Base-by-base conservation (phyloP, 139 green algal genomes). In the Auxenochlorella pyrenoidosa region DNA sequence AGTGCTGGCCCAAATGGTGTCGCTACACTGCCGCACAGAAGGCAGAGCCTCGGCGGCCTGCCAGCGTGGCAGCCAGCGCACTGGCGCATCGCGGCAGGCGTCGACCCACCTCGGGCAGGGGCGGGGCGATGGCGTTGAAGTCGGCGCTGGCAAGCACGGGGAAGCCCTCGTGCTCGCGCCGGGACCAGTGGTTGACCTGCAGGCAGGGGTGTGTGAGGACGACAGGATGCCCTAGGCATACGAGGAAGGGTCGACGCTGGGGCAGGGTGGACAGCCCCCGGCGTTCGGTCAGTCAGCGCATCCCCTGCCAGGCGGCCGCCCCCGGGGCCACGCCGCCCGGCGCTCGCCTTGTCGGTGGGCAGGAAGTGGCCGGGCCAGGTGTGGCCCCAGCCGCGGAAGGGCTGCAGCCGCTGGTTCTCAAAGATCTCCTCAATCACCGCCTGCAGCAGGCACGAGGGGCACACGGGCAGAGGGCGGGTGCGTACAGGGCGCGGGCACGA, bases 291-390 rank as follows among this genome's bases (percentile, higher is more conserved):
- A n/a, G n/a, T n/a, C n/a, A n/a, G n/a, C n/a, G n/a, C n/a, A n/a
- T n/a, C n/a, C n/a, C n/a, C n/a, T n/a, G n/a, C n/a, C n/a, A n/a
- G n/a, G n/a, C n/a, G n/a, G 47, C 47, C 6, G 47, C 47, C 47
- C 47, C 47, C 10, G 47, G 47, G 8, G 47, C 47, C 47, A 54
- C 47, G 47, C 47, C 47, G 10, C 8, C 47, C 10, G 47, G 47
- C 47, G 5, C 93, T 91, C 59, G 96, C 91, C 4, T 92, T 87
- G 89, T 98, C 96, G 2, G 90, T 94, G 18, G 96, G 96, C 78
- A 98, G 92, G 90, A 98, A 97, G 91, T 98, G 94, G 21, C 96
- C 96, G 0, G 96, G 96, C 94, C 94, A 98, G 19, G 88, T 92
- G 88, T 96, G 94, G 30, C 96, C 95, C 93, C 93, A 98, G 32